Evolutionary conservation across 1,284 basidiomycete species (phyloP), one percentile per base, ranked within the genome.

Genomic region (Fereydounia khargensis): DNA sequence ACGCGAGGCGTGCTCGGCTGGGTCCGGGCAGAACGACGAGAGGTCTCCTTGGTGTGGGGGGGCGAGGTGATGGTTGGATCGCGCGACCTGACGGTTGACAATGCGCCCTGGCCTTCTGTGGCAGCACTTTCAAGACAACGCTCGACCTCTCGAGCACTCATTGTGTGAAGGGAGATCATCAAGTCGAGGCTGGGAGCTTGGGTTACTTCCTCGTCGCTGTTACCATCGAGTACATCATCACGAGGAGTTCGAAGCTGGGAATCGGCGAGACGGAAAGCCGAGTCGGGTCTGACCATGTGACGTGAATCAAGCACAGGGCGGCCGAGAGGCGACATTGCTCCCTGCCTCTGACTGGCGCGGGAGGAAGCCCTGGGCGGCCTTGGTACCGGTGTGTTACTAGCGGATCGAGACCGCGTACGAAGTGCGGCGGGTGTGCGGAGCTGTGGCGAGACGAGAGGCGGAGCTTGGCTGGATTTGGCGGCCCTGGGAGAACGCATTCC

Each of bases 321-420:
- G 3, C 31, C 31, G 11, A 33, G 47, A 11, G 56, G 51, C 3
- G 56, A 54, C 6, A 41, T 18, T 10, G 51, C 39, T 3, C 56
- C 47, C 2, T 59, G 43, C 16, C 41, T 28, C 3, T 39, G 42
- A 33, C 49, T 45, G 18, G 45, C 43, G n/a, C 42, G 55, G 5
- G 55, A 58, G 21, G 39, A 39, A 1, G 55, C 31, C 31, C 31
- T 4, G 10, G 31, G 3, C 31, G 10, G n/a, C 31, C 16, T 11
- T 8, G n/a, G 31, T 11, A 18, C 16, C n/a, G 31, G 31, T 5
- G 31, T 33, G 16, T 33, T n/a, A 18, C 31, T 33, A 5, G 31
- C 31, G 4, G 31, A 33, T 17, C 31, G 31, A 6, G 31, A 18
- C 16, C 9, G 9, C 16, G 9, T 11, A n/a, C 19, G 31, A 11